Percentiles rank a stretch among this genome's conserved stretches.
Conservation (phyloP, 768 basidiomycete species). For the Cyclocybe aegerita region DNA sequence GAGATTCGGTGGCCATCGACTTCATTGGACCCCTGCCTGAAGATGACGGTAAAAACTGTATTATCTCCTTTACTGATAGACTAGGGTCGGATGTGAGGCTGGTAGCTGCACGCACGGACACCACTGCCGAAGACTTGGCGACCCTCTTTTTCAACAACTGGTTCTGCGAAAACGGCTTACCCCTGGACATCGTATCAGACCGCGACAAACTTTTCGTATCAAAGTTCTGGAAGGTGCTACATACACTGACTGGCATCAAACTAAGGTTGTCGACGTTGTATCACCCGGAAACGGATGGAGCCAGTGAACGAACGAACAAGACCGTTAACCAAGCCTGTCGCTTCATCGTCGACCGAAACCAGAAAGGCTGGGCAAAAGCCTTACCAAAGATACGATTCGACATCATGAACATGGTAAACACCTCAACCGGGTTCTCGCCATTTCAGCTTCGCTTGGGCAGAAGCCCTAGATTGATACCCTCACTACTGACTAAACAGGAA, state of each 20-base stretch:
- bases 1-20: slow-evolving; percentile 14
- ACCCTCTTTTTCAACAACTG: slow-evolving; percentile 25
- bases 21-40: slow-evolving; percentile 29
- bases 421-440: slow-evolving; percentile 27
- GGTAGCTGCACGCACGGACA: slow-evolving; percentile 3
- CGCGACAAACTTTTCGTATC: slow-evolving; percentile 25
- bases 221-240: slow-evolving; percentile 30
- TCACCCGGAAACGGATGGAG: slow-evolving; percentile 39
- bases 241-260: slow-evolving; percentile 25
- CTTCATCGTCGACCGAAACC: slow-evolving; percentile 27
- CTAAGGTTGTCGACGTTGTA: slow-evolving; percentile 33
- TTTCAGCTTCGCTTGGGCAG: slow-evolving; percentile 29
- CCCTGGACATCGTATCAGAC: slow-evolving; percentile 29
- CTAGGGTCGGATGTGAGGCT: slow-evolving; percentile 22
- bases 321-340: slow-evolving; percentile 29
- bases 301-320: slow-evolving; percentile 33
- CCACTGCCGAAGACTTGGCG: slow-evolving; percentile 19
- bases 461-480: slow-evolving; percentile 14
- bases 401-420: slow-evolving; percentile 32
- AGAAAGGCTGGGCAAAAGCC: slow-evolving; percentile 28
- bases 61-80: slow-evolving; percentile 23
- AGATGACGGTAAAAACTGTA: slow-evolving; percentile 22
- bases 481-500: neutral
- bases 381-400: slow-evolving; percentile 28
- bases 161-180: slow-evolving; percentile 36